Evolutionary conservation across 139 green algal genomes (phyloP).

Genomic region (Pleodorina starrii): DNA sequence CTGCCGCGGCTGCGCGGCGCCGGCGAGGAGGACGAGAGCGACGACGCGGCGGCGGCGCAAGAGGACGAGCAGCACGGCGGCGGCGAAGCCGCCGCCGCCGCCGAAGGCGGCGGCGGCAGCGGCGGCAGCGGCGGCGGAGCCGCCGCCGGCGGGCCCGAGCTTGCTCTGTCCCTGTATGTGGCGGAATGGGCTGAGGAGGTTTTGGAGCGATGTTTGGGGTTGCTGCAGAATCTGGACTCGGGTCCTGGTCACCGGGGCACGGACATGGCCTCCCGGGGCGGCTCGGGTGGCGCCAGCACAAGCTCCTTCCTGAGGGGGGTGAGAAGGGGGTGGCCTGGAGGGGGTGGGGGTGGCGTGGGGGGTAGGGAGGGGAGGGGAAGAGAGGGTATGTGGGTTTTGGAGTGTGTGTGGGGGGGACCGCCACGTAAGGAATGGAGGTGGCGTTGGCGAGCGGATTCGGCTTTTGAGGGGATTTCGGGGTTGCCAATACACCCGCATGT

Average conservation of each 20-base stretch:
- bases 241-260: conserved; percentile 60
- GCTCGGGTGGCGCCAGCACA: neutral
- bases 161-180: conserved; percentile 69
- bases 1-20: conserved; percentile 42
- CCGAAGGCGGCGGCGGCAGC: neutral
- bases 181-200: conserved; percentile 88
- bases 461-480: too few relatives aligned
- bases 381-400: neutral
- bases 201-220: conserved; percentile 74
- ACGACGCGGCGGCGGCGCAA: neutral
- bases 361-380: neutral
- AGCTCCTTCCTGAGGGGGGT: neutral
- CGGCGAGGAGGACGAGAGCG: conserved; percentile 24
- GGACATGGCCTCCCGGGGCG: conserved; percentile 36
- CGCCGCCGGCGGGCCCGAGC: neutral
- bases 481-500: too few relatives aligned
- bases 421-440: too few relatives aligned
- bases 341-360: neutral
- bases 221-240: conserved; percentile 86
- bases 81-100: neutral
- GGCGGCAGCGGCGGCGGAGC: neutral
- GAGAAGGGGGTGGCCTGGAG: neutral
- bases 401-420: too few relatives aligned
- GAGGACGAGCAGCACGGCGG: conserved; percentile 26
- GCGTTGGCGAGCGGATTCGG: too few relatives aligned